Evolutionary conservation across 2,329 filamentous ascomycete species (phyloP).

Genomic region (Penicillium decumbens): DNA sequence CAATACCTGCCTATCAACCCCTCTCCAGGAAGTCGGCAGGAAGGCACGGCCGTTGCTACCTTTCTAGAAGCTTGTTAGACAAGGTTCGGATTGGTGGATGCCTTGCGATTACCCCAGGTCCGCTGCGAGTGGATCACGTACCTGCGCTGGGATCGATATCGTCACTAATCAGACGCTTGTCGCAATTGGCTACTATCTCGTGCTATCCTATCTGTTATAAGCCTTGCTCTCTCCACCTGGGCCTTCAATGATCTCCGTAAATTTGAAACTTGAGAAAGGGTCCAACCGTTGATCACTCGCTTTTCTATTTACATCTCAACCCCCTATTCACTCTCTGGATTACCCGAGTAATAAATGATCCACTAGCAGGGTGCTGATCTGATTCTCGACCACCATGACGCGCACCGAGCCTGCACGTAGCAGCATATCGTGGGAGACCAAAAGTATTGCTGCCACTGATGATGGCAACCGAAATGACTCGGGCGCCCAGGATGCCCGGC

Average conservation of each 20-base stretch:
- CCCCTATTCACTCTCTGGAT: neutral
- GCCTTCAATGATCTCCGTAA: constrained; percentile 19
- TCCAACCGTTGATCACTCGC: constrained; percentile 17
- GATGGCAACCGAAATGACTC: constrained; percentile 23
- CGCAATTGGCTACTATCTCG: constrained; percentile 21
- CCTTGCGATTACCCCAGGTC: constrained; percentile 31
- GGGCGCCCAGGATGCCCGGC: constrained; percentile 26
- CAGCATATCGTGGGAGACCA: constrained; percentile 28
- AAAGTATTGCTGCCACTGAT: constrained; percentile 22
- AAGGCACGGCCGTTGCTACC: constrained; percentile 14
- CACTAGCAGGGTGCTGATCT: neutral
- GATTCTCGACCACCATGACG: constrained; percentile 25
- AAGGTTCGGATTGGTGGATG: constrained; percentile 21
- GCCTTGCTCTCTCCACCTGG: constrained; percentile 19
- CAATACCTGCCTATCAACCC: constrained; percentile 18
- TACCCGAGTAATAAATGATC: constrained; percentile 11
- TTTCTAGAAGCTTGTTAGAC: constrained; percentile 22
- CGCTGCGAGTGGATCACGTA: constrained; percentile 22
- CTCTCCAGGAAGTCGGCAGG: constrained; percentile 20
- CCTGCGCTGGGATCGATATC: constrained; percentile 25
- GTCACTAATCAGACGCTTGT: constrained; percentile 23
- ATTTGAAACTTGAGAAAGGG: constrained; percentile 18
- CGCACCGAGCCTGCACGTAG: constrained; percentile 23
- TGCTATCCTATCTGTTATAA: constrained; percentile 23
- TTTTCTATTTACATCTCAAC: constrained; percentile 2